Percentiles rank a stretch among this genome's conserved stretches.
Evolutionary conservation across 192 early-diverging fungal genomes (phyloP).

Genomic region (Coemansia sp.): DNA sequence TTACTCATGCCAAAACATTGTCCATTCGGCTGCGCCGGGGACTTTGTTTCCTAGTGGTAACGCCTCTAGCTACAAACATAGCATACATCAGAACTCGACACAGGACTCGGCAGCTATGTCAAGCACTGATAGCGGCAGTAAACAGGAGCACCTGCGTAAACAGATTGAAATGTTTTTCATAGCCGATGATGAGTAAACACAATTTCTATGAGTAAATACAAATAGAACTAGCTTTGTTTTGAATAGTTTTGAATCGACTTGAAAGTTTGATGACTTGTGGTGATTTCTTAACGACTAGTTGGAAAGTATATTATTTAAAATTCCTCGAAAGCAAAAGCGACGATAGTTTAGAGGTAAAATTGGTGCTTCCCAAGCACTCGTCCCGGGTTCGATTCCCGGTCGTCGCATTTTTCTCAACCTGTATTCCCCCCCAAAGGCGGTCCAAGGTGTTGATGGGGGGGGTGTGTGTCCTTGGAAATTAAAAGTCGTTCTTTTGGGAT

Average conservation of each 20-base stretch:
- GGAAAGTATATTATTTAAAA: no score
- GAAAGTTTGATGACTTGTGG: no score
- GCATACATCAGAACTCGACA: not conserved
- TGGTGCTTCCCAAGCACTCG: constrained; percentile 78
- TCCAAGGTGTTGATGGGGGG: no score
- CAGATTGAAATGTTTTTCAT: constrained; percentile 70
- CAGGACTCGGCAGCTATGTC: not conserved
- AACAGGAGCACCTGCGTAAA: constrained; percentile 53
- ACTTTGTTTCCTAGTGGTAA: constrained; percentile 19
- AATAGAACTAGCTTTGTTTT: no score
- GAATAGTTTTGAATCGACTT: no score
- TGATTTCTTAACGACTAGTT: no score
- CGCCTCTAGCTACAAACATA: not conserved
- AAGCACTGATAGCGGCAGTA: not conserved
- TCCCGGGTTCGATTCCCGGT: constrained; percentile 82
- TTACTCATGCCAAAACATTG: constrained; percentile 42
- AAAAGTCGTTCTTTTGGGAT: no score
- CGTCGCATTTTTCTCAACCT: constrained; percentile 48
- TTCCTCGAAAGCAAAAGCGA: constrained; percentile 13
- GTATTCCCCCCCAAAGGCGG: not conserved
- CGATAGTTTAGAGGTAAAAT: constrained; percentile 74
- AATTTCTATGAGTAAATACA: not conserved
- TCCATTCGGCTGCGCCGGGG: constrained; percentile 27
- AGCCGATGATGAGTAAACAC: constrained; percentile 52
- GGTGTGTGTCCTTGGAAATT: no score